phyloP scores from a whole-genome alignment of 2,329 filamentous ascomycete genomes.

The Diplodia intermedia region DNA sequence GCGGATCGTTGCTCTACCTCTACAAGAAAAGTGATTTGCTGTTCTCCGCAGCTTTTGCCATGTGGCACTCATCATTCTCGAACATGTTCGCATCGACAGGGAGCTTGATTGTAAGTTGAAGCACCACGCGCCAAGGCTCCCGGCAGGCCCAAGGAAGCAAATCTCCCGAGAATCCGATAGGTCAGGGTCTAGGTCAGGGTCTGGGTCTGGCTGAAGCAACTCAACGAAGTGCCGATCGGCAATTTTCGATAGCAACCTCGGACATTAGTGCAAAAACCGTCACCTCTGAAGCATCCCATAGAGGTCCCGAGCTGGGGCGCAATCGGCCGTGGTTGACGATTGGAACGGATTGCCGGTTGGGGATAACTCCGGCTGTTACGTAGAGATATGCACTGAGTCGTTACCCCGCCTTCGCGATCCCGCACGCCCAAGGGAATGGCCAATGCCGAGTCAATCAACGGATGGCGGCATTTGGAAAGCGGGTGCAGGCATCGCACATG shows the following conservation, averaged over 20 bases:
- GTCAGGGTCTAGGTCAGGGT: background rate
- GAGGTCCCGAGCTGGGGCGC: background rate
- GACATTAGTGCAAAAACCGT: background rate
- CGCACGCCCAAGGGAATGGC: slow-evolving; percentile 17
- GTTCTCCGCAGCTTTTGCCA: background rate
- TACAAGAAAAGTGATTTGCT: background rate
- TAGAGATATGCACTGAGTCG: slow-evolving; percentile 1
- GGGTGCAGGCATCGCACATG: slow-evolving; percentile 7
- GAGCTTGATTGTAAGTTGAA: background rate
- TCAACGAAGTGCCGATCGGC: slow-evolving; percentile 3
- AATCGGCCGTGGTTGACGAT: background rate
- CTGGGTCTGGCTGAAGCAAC: too few species aligned
- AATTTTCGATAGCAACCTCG: background rate
- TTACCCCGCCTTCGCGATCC: slow-evolving; percentile 25
- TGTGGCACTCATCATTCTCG: background rate
- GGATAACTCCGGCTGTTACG: background rate
- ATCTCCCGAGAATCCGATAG: background rate
- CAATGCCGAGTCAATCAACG: slow-evolving; percentile 3
- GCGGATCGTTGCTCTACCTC: too few species aligned
- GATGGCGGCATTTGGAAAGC: slow-evolving; percentile 5
- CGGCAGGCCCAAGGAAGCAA: background rate
- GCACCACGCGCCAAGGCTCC: background rate
- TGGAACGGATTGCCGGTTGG: slow-evolving; percentile 12
- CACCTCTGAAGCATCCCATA: background rate
- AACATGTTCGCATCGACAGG: too few species aligned